Evolutionary conservation across 495 filamentous ascomycete species (phyloP), one percentile per base, ranked within the genome.

Genomic region (Rhizodiscina lignyota): DNA sequence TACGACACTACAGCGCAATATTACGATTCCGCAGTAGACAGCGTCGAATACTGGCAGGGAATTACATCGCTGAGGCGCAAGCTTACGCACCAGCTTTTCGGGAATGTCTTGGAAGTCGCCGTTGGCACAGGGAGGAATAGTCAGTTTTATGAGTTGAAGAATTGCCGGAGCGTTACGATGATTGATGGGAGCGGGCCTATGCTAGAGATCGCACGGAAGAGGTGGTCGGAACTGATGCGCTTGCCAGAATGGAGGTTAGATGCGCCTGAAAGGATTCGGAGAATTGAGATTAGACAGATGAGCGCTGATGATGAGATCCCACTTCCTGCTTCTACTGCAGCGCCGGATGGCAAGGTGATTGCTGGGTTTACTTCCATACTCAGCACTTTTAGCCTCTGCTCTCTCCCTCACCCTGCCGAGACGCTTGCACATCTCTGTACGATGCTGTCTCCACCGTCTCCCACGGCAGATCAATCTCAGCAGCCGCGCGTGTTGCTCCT

Each of bases 61-160:
- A 32, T 61, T 15, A 44, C 29, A 10, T 22, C 36, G 5, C 61
- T 81, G 38, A 70, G 86, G 13, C 61, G 62, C 22, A 56, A 65
- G 33, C 61, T 94, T 4, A 66, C 71, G 4, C 47, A 56, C 13
- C 54, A 65, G 36, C 84, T 74, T 5, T 30, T 39, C 2, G 89
- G 91, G 1, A 61, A 94, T 53, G 85, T 94, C 4, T 64, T 94
- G 15, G 91, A 97, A 53, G 74, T 86, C 10, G 80, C 80, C 34
- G 79, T 80, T 27, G 91, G 89, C 16, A 92, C 91, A n/a, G 89
- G 91, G 0, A 62, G 87, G 27, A 97, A 94, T 49, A 50, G 80
- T 21, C 60, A 66, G 17, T 93, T 73, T 56, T 96, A 91, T 53
- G 56, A 44, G n/a, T 35, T 56, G 39, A 53, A 39, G 38, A 53